These are phyloP conservation scores for Podila epicladia DNA, from an alignment of 192 early-diverging fungal species.

Conservation along the genomic window DNA sequence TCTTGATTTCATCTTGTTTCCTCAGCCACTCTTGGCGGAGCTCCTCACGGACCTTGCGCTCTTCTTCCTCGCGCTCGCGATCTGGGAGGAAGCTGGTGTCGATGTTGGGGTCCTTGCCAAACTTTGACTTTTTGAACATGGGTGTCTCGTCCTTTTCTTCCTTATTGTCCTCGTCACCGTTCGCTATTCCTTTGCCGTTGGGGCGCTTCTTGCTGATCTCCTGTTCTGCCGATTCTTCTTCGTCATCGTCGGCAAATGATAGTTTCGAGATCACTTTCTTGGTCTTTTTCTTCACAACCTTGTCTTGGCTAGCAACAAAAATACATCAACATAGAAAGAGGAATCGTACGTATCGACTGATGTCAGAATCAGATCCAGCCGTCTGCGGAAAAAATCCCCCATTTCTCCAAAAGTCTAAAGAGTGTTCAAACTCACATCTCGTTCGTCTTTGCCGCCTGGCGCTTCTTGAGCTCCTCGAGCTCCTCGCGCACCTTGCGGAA, in stretches of 20 bases:
- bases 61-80: constrained; percentile 83
- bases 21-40: constrained; percentile 84
- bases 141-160: constrained; percentile 15
- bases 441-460: constrained; percentile 73
- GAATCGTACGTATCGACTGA: too few species aligned
- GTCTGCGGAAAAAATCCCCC: background rate
- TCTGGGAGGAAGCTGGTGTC: constrained; percentile 96
- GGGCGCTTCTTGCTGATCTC: constrained; percentile 8
- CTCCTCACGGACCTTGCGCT: constrained; percentile 75
- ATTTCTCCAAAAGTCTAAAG: background rate
- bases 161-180: constrained; percentile 36
- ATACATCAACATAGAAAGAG: background rate
- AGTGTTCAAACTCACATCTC: constrained; percentile 19
- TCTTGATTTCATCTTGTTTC: constrained; percentile 86
- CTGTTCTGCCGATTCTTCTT: constrained; percentile 56
- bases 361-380: background rate
- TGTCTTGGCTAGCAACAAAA: constrained; percentile 52
- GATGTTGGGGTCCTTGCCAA: constrained; percentile 87
- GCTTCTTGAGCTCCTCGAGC: constrained; percentile 83
- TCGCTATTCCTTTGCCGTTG: constrained; percentile 19
- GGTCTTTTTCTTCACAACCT: constrained; percentile 71
- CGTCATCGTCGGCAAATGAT: constrained; percentile 79
- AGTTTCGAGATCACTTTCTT: constrained; percentile 71
- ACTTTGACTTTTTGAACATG: constrained; percentile 57
- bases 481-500: constrained; percentile 87